phyloP scores from a whole-genome alignment of 1,284 basidiomycete genomes.

The Agroathelia rolfsii region DNA sequence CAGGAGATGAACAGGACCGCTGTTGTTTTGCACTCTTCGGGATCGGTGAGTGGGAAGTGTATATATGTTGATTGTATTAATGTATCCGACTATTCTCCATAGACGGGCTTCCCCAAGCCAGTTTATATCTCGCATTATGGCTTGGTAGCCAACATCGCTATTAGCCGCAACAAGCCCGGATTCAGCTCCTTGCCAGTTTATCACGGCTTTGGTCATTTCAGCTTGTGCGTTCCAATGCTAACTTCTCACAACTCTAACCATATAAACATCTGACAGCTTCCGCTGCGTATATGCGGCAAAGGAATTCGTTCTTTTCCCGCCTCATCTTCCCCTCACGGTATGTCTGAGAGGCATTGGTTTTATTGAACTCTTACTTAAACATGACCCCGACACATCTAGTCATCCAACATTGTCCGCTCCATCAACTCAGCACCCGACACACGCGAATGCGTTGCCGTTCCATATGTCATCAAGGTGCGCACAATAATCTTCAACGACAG shows the following conservation, averaged over 20 bases:
- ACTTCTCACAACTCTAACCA: slow-evolving; percentile 7
- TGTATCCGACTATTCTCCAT: slow-evolving; percentile 3
- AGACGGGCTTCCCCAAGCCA: slow-evolving; percentile 35
- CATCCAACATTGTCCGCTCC: slow-evolving; percentile 33
- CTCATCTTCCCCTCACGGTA: slow-evolving; percentile 43
- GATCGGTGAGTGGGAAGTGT: slow-evolving; percentile 32
- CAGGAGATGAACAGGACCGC: slow-evolving; percentile 33
- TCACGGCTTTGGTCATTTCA: slow-evolving; percentile 37
- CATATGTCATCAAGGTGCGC: slow-evolving; percentile 27
- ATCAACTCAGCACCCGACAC: slow-evolving; percentile 19
- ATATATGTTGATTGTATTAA: background rate
- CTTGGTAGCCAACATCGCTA: slow-evolving; percentile 25
- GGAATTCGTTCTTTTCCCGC: slow-evolving; percentile 41
- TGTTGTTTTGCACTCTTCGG: slow-evolving; percentile 53
- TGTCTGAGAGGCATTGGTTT: too few species aligned
- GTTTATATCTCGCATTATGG: slow-evolving; percentile 31
- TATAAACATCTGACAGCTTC: slow-evolving; percentile 17
- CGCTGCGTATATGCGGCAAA: slow-evolving; percentile 31
- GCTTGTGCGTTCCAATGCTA: slow-evolving; percentile 23
- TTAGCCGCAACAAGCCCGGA: slow-evolving; percentile 29
- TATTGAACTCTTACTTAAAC: too few species aligned
- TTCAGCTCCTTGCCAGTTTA: slow-evolving; percentile 39
- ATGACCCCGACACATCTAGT: too few species aligned
- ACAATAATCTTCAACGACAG: too few species aligned
- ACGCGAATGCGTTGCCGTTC: slow-evolving; percentile 21